Conservation (phyloP, 495 filamentous ascomycete genomes). For the Daldinia decipiens region DNA sequence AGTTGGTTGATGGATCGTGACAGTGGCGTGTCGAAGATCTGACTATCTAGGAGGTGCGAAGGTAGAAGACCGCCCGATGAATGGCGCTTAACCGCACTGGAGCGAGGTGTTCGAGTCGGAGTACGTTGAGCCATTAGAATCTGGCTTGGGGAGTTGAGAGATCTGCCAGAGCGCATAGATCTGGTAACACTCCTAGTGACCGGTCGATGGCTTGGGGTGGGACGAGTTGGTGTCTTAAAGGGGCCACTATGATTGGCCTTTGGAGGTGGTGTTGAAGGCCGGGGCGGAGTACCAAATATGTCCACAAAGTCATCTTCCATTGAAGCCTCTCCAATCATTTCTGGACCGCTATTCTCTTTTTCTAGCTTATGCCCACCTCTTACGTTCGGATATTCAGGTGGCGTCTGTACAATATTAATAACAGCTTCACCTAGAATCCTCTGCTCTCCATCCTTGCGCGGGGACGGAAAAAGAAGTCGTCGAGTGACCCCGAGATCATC, state of each 20-base stretch:
- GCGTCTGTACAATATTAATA: slow-evolving; percentile 65
- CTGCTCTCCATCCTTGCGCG: slow-evolving; percentile 66
- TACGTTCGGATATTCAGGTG: slow-evolving; percentile 46
- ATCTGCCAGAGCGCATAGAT: slow-evolving; percentile 58
- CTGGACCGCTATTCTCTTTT: slow-evolving; percentile 52
- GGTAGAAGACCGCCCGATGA: slow-evolving; percentile 51
- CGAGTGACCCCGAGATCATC: slow-evolving; percentile 74
- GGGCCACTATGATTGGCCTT: slow-evolving; percentile 57
- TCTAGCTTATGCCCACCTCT: slow-evolving; percentile 51
- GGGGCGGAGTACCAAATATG: slow-evolving; percentile 65
- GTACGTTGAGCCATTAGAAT: slow-evolving; percentile 53
- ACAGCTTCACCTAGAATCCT: slow-evolving; percentile 68
- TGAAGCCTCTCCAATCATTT: slow-evolving; percentile 38
- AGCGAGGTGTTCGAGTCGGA: slow-evolving; percentile 55
- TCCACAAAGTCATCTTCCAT: slow-evolving; percentile 63
- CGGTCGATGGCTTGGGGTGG: slow-evolving; percentile 66
- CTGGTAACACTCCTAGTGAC: slow-evolving; percentile 65
- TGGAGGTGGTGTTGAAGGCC: slow-evolving; percentile 72
- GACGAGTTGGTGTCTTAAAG: slow-evolving; percentile 67
- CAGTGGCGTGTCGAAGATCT: slow-evolving; percentile 63
- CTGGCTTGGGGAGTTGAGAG: slow-evolving; percentile 51
- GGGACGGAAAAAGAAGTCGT: slow-evolving; percentile 82
- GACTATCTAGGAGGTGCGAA: slow-evolving; percentile 47
- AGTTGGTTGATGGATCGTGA: slow-evolving; percentile 69
- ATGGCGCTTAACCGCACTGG: slow-evolving; percentile 39